These are phyloP conservation scores for Coemansia sp. DNA, from an alignment of 192 early-diverging fungal genomes.

Conservation along the genomic window DNA sequence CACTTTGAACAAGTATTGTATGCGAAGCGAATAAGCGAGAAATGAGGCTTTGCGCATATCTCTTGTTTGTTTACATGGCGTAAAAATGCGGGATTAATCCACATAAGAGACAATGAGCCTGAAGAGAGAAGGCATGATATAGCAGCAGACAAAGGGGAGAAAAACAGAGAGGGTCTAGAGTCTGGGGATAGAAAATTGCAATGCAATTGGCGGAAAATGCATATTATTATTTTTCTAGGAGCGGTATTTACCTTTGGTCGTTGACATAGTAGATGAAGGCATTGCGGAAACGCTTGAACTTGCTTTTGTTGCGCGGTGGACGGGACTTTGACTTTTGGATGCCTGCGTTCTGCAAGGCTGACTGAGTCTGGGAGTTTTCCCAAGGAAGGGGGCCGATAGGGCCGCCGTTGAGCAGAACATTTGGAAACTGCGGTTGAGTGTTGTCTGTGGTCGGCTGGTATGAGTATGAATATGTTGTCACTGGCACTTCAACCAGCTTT, in stretches of 20 bases:
- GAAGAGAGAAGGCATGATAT: not conserved
- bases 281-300: constrained; percentile 59
- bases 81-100: not conserved
- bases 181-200: not conserved
- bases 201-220: not conserved
- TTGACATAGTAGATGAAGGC: constrained; percentile 59
- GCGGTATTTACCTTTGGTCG: constrained; percentile 49
- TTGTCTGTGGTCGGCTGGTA: constrained; percentile 14
- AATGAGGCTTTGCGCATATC: constrained; percentile 7
- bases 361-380: not conserved
- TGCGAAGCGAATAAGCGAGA: not conserved
- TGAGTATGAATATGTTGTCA: constrained; percentile 19
- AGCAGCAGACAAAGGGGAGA: not conserved
- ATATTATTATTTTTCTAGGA: not conserved
- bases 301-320: constrained; percentile 51
- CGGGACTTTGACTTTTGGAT: constrained; percentile 24
- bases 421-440: not conserved
- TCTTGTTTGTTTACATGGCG: not conserved
- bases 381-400: not conserved
- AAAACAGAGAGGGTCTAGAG: not conserved
- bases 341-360: not conserved
- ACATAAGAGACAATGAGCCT: not conserved
- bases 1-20: constrained; percentile 1
- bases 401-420: constrained; percentile 2
- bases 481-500: constrained; percentile 17